Conservation (phyloP, 805 yeast genomes). For the Pichia sporocuriosa region DNA sequence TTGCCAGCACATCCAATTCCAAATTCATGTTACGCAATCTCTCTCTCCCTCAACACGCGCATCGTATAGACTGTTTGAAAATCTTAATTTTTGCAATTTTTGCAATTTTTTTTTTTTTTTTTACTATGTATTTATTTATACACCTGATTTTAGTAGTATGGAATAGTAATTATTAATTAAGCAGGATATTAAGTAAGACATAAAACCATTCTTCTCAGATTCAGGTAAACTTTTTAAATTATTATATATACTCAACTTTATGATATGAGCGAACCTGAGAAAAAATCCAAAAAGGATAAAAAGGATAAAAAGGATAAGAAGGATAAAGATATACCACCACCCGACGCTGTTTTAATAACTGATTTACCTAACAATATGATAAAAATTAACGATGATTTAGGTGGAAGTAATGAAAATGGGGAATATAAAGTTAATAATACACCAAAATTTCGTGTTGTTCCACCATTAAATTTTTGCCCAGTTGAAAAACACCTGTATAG, state of each 20-base stretch:
- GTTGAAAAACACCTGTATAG: conserved; percentile 84
- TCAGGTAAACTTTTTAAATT: too few species aligned
- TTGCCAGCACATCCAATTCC: neutral
- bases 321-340: conserved; percentile 6
- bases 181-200: too few species aligned
- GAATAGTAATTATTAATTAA: too few species aligned
- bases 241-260: too few species aligned
- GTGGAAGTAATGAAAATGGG: neutral
- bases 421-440: neutral
- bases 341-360: conserved; percentile 3
- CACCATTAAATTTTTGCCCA: conserved; percentile 93
- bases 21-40: neutral
- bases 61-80: too few species aligned
- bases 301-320: conserved; percentile 6
- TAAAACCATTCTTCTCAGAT: too few species aligned
- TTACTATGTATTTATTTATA: too few species aligned
- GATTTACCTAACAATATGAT: neutral
- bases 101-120: too few species aligned
- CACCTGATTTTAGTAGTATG: too few species aligned
- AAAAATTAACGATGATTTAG: neutral
- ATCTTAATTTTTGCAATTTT: too few species aligned
- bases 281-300: conserved; percentile 1
- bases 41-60: neutral
- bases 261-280: conserved; percentile 3
- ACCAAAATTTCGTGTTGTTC: conserved; percentile 68